Conservation (phyloP, 768 basidiomycete species). For the Mrakia frigida region DNA sequence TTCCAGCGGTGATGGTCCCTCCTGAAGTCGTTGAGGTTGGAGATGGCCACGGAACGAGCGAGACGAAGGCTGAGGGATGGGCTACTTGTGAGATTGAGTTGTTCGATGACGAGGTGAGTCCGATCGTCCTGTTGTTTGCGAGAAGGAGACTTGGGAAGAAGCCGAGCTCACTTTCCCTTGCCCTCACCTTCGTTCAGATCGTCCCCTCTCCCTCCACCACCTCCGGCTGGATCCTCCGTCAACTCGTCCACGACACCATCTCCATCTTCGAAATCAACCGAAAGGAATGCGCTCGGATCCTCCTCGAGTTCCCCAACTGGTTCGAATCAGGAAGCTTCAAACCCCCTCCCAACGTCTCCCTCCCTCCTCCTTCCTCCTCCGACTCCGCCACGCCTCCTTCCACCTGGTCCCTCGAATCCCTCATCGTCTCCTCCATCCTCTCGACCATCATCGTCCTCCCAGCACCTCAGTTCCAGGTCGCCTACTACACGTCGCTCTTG, state of each 20-base stretch:
- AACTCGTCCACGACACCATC: conserved; percentile 67
- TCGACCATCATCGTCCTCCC: conserved; percentile 71
- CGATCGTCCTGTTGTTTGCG: background rate
- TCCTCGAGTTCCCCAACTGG: conserved; percentile 54
- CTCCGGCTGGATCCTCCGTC: conserved; percentile 71
- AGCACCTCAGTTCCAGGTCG: conserved; percentile 63
- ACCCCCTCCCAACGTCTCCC: conserved; percentile 50
- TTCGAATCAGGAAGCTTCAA: conserved; percentile 77
- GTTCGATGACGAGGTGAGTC: conserved; percentile 57
- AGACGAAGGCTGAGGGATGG: conserved; percentile 27
- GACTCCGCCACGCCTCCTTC: conserved; percentile 53
- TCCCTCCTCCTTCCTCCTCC: conserved; percentile 9
- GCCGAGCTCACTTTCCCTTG: background rate
- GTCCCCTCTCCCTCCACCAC: conserved; percentile 70
- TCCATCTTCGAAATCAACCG: conserved; percentile 93
- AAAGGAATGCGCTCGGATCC: conserved; percentile 82
- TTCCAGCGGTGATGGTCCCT: conserved; percentile 76
- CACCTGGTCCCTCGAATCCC: conserved; percentile 83
- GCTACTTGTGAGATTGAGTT: conserved; percentile 41
- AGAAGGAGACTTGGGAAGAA: too few relatives aligned
- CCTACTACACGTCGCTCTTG: conserved; percentile 83
- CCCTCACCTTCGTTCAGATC: conserved; percentile 49
- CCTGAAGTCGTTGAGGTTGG: conserved; percentile 83
- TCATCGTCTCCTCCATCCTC: conserved; percentile 76
- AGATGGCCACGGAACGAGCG: conserved; percentile 38